Conservation (phyloP, 2,329 filamentous ascomycete genomes). For the Colletotrichum eleusines region DNA sequence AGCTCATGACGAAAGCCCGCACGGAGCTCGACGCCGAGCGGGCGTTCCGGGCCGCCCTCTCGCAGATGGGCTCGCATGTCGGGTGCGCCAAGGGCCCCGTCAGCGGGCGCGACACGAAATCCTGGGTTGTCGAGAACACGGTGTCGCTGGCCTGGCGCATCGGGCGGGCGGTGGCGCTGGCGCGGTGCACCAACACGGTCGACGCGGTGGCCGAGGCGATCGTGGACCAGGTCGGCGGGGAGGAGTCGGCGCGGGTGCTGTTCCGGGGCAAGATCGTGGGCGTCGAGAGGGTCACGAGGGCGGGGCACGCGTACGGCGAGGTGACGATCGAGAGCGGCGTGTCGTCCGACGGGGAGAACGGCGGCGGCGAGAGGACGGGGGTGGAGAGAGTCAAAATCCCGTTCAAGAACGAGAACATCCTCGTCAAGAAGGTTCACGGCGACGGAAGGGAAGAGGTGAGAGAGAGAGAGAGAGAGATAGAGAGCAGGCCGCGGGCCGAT, state of each 20-base stretch:
- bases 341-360: not conserved
- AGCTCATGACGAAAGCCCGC: conserved; percentile 58
- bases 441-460: conserved; percentile 49
- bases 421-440: conserved; percentile 57
- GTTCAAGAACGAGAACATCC: conserved; percentile 81
- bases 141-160: conserved; percentile 48
- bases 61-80: conserved; percentile 67
- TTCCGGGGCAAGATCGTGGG: conserved; percentile 74
- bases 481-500: not conserved
- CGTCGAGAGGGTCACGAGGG: conserved; percentile 67
- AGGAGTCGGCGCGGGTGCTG: conserved; percentile 64
- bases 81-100: conserved; percentile 63
- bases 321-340: conserved; percentile 64
- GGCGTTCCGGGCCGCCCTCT: conserved; percentile 63
- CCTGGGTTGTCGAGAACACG: conserved; percentile 65
- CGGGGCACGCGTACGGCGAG: conserved; percentile 71
- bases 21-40: conserved; percentile 63
- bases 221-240: conserved; percentile 68
- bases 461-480: not conserved
- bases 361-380: conserved; percentile 48
- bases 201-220: conserved; percentile 69
- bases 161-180: conserved; percentile 55
- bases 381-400: conserved; percentile 67
- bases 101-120: conserved; percentile 60
- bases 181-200: conserved; percentile 52